These are phyloP conservation scores for Mycena galopus DNA, from an alignment of 768 basidiomycete genomes.

Conservation along the genomic window DNA sequence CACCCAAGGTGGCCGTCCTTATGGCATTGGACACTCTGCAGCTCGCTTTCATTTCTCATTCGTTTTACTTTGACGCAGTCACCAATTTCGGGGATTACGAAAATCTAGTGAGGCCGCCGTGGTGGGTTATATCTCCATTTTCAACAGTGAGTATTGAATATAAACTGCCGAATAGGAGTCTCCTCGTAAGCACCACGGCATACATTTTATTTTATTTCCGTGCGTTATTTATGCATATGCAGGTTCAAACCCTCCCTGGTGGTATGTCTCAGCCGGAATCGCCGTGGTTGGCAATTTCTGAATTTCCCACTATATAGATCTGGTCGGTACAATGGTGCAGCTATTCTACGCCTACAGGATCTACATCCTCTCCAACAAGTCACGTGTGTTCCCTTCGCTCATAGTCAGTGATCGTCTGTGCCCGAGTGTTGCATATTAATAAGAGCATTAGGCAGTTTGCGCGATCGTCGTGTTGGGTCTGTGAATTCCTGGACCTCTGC, in stretches of 20 bases:
- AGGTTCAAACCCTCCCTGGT: neutral
- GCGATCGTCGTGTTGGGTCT: neutral
- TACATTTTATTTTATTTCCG: too few species aligned
- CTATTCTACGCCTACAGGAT: constrained; percentile 10
- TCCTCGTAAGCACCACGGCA: too few species aligned
- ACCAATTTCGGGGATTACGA: constrained; percentile 18
- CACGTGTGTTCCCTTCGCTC: neutral
- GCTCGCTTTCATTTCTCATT: constrained; percentile 7
- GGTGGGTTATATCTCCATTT: constrained; percentile 19
- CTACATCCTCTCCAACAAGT: constrained; percentile 9
- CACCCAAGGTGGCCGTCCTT: neutral
- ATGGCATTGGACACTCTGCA: neutral
- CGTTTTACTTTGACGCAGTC: constrained; percentile 12
- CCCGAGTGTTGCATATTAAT: neutral
- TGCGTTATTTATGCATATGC: neutral
- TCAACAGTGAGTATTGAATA: neutral
- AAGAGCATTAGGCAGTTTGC: neutral
- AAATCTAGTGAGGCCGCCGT: neutral
- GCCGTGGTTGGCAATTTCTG: neutral
- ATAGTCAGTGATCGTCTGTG: neutral
- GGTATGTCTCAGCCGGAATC: too few species aligned
- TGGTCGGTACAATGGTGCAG: neutral
- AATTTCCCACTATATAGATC: neutral
- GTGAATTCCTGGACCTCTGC: neutral
- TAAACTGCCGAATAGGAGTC: too few species aligned